Evolutionary conservation across 805 yeast species (phyloP), one percentile per base, ranked within the genome.

Genomic region (Candida takata): DNA sequence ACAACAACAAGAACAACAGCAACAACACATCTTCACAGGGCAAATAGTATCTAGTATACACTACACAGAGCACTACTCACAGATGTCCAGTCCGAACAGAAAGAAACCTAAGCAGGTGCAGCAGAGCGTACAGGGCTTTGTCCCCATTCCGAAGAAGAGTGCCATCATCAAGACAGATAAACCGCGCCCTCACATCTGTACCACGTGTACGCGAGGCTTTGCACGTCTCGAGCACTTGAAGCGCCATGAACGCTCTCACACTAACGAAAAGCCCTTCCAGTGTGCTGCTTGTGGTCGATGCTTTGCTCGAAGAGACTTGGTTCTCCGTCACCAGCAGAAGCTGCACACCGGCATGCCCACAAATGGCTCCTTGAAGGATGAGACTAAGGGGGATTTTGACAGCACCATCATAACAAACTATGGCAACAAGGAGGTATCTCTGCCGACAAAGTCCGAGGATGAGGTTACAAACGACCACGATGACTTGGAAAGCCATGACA

Each of bases 261-360:
- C 98, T 8, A 85, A 88, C 57, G 97, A 88, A 60, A 87, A 87
- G 56, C 97, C 97, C 1, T 90, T 82, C 62, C 92, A 85, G 55
- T 90, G 98, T 62, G 94, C 95, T 3, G 88, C 88, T 8, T 90
- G 97, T 60, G 97, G 95, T 24, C 76, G 97, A 33, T 84, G 95
- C 54, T 90, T 92, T 64, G 97, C 97, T 5, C 68, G 98, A 38
- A 65, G 97, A 38, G 90, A 83, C 55, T 67, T 83, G 54, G 86
- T 92, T 20, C 69, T 92, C 36, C 72, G 98, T 41, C 98, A 92
- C 64, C 95, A 86, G 62, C 97, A 87, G 61, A 92, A 92, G 55
- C 72, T 92, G 24, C 98, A 92, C 52, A 61, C 82, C 1, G 50
- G 64, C 7, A 31, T 67, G 57, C 32, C 65, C 57, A 46, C 79